These are phyloP conservation scores for Candida lessepsii DNA, from an alignment of 805 yeast species.

Conservation along the genomic window DNA sequence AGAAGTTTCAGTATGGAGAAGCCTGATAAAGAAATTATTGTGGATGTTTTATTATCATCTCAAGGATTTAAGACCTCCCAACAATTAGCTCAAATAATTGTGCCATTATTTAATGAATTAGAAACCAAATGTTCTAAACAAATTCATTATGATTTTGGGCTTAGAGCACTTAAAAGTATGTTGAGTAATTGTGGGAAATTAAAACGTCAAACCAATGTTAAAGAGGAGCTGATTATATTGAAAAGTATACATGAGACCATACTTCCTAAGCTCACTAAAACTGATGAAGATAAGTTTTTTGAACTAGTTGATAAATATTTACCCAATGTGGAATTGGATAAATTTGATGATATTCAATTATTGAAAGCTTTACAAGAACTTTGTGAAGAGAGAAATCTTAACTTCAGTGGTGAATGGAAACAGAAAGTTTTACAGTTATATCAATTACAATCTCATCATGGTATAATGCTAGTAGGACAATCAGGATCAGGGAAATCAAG, in stretches of 20 bases:
- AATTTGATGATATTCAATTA: constrained; percentile 26
- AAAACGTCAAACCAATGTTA: constrained; percentile 16
- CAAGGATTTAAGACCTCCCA: constrained; percentile 62
- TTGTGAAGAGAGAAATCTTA: constrained; percentile 2
- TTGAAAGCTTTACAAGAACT: constrained; percentile 5
- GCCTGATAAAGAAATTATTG: constrained; percentile 70
- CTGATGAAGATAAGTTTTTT: constrained; percentile 48
- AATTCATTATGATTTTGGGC: constrained; percentile 85
- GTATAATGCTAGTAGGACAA: constrained; percentile 76
- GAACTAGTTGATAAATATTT: constrained; percentile 23
- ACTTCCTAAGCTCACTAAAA: constrained; percentile 60
- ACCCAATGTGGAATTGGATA: constrained; percentile 16
- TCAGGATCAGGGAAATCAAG: constrained; percentile 75
- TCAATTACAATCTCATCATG: constrained; percentile 68
- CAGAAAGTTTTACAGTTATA: constrained; percentile 47
- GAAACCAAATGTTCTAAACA: constrained; percentile 47
- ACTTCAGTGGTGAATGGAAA: constrained; percentile 4
- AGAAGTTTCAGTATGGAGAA: constrained; percentile 68
- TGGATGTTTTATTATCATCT: constrained; percentile 67
- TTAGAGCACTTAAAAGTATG: constrained; percentile 74
- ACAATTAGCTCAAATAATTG: constrained; percentile 46
- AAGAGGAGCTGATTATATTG: constrained; percentile 31
- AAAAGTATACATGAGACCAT: constrained; percentile 60
- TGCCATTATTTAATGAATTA: constrained; percentile 54
- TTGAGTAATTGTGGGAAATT: constrained; percentile 57